These are phyloP conservation scores for Cucumis variabilis DNA, from an alignment of 331 rosid genomes.

Conservation along the genomic window DNA sequence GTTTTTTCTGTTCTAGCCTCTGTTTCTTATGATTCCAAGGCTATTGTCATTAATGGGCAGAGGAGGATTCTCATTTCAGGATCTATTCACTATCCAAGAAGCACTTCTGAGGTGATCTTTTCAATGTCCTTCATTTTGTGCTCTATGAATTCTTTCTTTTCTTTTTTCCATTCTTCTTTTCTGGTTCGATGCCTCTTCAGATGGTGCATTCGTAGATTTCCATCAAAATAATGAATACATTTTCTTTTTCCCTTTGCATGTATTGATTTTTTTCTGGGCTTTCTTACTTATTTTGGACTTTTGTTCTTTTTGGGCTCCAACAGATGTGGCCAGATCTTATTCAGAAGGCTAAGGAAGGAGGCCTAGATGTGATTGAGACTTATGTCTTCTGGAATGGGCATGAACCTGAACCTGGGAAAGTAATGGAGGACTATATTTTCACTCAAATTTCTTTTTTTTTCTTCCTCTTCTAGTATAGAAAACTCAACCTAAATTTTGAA, in stretches of 20 bases:
- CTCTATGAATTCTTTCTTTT: slow-evolving; percentile 19
- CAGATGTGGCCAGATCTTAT: slow-evolving; percentile 99
- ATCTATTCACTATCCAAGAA: slow-evolving; percentile 98
- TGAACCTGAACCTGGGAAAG: slow-evolving; percentile 92
- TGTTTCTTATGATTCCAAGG: slow-evolving; percentile 86
- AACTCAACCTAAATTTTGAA: not conserved
- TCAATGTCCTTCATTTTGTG: slow-evolving; percentile 49
- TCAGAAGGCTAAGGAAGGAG: slow-evolving; percentile 98
- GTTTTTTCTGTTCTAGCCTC: slow-evolving; percentile 63
- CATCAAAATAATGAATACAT: not conserved
- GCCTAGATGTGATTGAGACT: slow-evolving; percentile 96
- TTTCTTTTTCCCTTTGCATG: not conserved
- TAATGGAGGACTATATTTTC: slow-evolving; percentile 44
- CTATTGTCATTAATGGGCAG: slow-evolving; percentile 90
- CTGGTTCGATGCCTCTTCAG: slow-evolving; percentile 32
- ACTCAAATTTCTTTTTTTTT: slow-evolving; percentile 31
- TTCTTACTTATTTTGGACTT: not conserved
- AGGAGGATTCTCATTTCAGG: slow-evolving; percentile 94
- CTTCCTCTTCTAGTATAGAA: not conserved
- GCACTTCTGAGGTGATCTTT: slow-evolving; percentile 84
- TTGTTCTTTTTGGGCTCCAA: slow-evolving; percentile 33
- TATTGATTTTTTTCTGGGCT: slow-evolving; percentile 11
- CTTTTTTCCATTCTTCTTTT: slow-evolving; percentile 2
- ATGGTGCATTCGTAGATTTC: slow-evolving; percentile 42
- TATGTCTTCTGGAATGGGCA: slow-evolving; percentile 99